Base-by-base conservation (phyloP, 2,329 filamentous ascomycete species). In the Hypoxylon sp. region DNA sequence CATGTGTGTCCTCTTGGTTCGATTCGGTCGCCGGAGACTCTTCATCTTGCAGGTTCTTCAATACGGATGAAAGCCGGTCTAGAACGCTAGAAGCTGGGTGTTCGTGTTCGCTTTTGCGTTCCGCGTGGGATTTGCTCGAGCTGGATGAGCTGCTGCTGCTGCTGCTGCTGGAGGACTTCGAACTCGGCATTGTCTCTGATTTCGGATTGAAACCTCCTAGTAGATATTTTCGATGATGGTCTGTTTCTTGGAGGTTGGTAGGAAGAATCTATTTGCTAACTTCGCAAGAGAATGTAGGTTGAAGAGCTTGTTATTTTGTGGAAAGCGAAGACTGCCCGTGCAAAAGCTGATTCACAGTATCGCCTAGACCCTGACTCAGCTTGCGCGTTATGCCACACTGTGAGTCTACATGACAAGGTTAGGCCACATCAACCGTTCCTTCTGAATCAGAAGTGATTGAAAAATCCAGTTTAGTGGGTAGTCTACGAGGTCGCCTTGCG, bases 101-200 rank as follows among this genome's bases (percentile, higher is more conserved):
- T 36, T 25, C 17, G 11, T 53, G 6, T 28, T 70, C 46, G 13
- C 58, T 13, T 11, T 67, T 13, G 11, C 28, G 56, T 5, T 25
- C 57, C 5, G 64, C 62, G 25, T 65, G 50, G 11, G 64, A 68
- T 11, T 65, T 56, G 5, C 41, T 41, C 0, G 68, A 70, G 32
- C 55, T 53, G 11, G 60, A 63, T 9, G 72, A 74, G 9, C 49
- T 68, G 17, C 45, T 60, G 36, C 62, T 65, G 5, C 60, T 73
- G 30, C 23, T 23, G 23, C 23, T 23, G 23, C 56, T 52, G 0
- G 65, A 63, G 4, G 67, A 68, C 11, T 30, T 55, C 0, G 60
- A 67, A 30, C 25, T 32, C 2, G 63, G 13, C 67, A 69, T 69
- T n/a, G 36, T 67, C 21, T 49, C 30, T 4, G 23, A 10, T 41